Conservation (phyloP, 148 eudicot species). For the Arbutus unedo region DNA sequence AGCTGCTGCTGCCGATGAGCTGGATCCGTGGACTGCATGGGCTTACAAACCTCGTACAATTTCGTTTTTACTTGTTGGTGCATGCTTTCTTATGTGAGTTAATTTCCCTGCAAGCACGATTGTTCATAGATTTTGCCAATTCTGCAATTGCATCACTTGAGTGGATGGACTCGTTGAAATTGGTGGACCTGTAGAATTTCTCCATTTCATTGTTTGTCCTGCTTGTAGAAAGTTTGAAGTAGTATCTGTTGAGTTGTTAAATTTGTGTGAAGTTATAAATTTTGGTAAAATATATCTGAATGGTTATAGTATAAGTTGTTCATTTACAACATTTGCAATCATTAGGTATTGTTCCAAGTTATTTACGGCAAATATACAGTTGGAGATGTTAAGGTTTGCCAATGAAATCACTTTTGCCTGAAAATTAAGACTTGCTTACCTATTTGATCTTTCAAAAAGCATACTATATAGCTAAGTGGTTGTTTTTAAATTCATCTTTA, state of each 20-base stretch:
- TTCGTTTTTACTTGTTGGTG: conserved; percentile 80
- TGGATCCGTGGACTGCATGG: conserved; percentile 99
- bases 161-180: neutral
- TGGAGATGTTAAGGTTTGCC: neutral
- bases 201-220: neutral
- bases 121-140: neutral
- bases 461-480: neutral
- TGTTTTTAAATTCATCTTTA: neutral
- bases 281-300: neutral
- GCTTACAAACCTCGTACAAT: conserved; percentile 93
- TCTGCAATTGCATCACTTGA: neutral
- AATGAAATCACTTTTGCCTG: neutral
- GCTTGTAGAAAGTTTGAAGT: neutral
- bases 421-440: neutral
- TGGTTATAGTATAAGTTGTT: no score
- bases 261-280: neutral
- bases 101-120: neutral
- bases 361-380: neutral
- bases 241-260: neutral
- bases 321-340: no score
- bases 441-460: neutral
- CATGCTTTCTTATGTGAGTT: conserved; percentile 93
- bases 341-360: neutral
- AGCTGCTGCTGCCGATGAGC: conserved; percentile 56
- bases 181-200: conserved; percentile 4